Evolutionary conservation across 371 early-diverging fungal genomes (phyloP).

Genomic region (Lichtheimia ornata): DNA sequence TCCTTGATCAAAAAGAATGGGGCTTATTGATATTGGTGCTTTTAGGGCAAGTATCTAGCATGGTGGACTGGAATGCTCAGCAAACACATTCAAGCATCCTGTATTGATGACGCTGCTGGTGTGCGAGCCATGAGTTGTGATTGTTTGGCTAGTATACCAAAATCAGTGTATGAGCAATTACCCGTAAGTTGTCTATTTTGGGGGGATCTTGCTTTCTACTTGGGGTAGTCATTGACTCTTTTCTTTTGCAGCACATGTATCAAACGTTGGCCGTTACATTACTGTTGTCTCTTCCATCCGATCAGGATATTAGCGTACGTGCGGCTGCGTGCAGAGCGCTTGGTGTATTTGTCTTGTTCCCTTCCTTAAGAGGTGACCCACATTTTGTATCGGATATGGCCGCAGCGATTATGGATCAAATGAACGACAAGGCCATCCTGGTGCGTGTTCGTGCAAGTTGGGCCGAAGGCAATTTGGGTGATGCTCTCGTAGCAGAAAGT

Average conservation of each 20-base stretch:
- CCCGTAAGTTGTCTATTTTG: conserved; percentile 27
- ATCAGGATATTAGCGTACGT: conserved; percentile 56
- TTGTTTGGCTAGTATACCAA: conserved; percentile 59
- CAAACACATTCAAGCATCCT: conserved; percentile 47
- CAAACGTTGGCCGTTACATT: conserved; percentile 51
- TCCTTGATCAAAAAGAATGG: neutral
- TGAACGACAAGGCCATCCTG: conserved; percentile 50
- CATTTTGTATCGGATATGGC: conserved; percentile 60
- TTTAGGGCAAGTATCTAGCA: conserved; percentile 14
- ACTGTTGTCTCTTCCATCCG: conserved; percentile 53
- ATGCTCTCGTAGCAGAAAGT: conserved; percentile 57
- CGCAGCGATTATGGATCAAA: conserved; percentile 41
- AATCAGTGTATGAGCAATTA: conserved; percentile 43
- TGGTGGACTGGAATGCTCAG: conserved; percentile 60
- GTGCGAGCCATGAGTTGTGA: conserved; percentile 66
- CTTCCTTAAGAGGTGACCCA: conserved; percentile 56
- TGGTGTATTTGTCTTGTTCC: conserved; percentile 68
- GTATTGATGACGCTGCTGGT: conserved; percentile 37
- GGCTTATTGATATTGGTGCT: neutral
- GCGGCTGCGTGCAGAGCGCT: conserved; percentile 73
- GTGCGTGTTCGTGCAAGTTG: conserved; percentile 75
- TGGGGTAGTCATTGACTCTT: neutral
- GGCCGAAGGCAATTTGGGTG: conserved; percentile 78
- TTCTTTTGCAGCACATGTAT: conserved; percentile 36
- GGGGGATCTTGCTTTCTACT: neutral